A percentile compares a stretch with the other conserved stretches of the same genome.
Conservation (phyloP, 495 filamentous ascomycete species). For the Hyaloscypha finlandica region DNA sequence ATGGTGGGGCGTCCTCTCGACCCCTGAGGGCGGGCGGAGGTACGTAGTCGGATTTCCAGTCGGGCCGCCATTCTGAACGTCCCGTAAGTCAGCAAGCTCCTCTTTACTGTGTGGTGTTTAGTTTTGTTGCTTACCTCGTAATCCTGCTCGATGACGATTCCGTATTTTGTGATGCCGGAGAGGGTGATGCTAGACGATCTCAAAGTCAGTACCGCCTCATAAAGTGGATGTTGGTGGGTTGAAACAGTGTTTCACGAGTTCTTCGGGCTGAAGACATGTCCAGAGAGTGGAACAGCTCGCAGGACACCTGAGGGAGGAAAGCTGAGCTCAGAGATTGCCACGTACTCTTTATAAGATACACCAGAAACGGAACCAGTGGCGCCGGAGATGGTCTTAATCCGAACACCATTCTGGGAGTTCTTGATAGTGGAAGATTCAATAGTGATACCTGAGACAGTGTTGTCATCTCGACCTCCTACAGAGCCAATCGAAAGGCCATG, state of each 20-base stretch:
- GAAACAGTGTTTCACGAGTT: too few relatives aligned
- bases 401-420: conserved; percentile 57
- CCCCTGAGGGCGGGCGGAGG: too few relatives aligned
- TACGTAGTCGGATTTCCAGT: conserved; percentile 56
- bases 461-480: conserved; percentile 62
- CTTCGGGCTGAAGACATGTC: too few relatives aligned
- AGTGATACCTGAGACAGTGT: conserved; percentile 58
- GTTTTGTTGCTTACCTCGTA: conserved; percentile 42
- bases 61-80: conserved; percentile 51
- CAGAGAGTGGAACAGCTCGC: too few relatives aligned
- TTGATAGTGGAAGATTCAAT: conserved; percentile 53
- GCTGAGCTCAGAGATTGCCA: too few relatives aligned
- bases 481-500: conserved; percentile 73
- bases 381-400: conserved; percentile 62
- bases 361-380: conserved; percentile 58
- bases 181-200: conserved; percentile 46
- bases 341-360: conserved; percentile 53
- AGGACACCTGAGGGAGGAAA: too few relatives aligned
- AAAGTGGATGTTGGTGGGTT: too few relatives aligned
- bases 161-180: conserved; percentile 59
- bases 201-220: too few relatives aligned
- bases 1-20: too few relatives aligned
- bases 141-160: conserved; percentile 70
- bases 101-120: neutral
- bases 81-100: neutral